These are phyloP conservation scores for Botrytis medusae DNA, from an alignment of 2,329 filamentous ascomycete genomes.

Conservation along the genomic window DNA sequence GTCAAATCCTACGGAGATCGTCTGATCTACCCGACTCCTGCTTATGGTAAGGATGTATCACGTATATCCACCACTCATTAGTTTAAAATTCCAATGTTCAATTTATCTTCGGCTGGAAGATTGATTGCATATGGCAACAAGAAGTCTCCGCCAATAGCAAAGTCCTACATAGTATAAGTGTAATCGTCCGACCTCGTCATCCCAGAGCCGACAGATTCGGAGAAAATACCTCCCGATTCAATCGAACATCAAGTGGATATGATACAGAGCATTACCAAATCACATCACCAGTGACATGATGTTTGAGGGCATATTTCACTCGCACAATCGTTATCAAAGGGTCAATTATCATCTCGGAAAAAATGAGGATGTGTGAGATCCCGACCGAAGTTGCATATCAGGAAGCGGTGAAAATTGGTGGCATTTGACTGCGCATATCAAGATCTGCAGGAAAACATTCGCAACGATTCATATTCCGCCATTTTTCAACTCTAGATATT, in stretches of 20 bases:
- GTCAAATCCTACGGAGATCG: slow-evolving; percentile 14
- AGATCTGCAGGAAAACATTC: neutral
- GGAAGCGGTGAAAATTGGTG: slow-evolving; percentile 8
- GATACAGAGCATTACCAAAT: neutral
- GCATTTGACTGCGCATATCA: neutral
- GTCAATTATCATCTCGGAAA: neutral
- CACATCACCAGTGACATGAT: neutral
- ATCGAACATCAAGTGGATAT: neutral
- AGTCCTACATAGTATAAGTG: neutral
- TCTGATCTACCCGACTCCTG: slow-evolving; percentile 21
- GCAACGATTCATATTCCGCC: neutral
- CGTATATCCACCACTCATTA: neutral
- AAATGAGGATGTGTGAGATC: neutral
- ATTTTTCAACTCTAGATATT: neutral
- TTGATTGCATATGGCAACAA: neutral
- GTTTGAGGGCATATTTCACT: neutral
- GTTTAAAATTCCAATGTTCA: neutral
- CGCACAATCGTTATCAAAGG: neutral
- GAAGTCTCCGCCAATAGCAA: neutral
- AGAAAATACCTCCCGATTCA: neutral
- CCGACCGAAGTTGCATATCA: neutral
- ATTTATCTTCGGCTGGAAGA: neutral
- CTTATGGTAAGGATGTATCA: neutral
- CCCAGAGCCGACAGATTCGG: neutral
- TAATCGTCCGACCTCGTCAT: slow-evolving; percentile 1